phyloP scores from a whole-genome alignment of 116 monocot genomes.

The Zostera marina region DNA sequence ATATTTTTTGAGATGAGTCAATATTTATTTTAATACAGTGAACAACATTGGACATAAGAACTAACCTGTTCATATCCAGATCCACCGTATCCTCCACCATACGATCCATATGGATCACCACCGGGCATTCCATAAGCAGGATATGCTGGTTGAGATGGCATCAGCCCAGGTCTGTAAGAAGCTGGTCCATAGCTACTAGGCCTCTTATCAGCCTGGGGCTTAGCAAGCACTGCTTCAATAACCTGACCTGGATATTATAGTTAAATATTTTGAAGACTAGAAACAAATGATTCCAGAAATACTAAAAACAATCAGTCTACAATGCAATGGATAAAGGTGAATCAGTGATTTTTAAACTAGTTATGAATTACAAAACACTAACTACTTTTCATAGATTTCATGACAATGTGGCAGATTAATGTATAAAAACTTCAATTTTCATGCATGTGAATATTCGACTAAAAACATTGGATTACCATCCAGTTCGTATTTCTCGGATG shows the following conservation, averaged over 20 bases:
- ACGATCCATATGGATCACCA: conserved; percentile 69
- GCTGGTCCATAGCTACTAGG: conserved; percentile 12
- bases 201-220: conserved; percentile 73
- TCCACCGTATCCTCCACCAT: conserved; percentile 43
- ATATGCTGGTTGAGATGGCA: conserved; percentile 38
- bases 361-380: no score
- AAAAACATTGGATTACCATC: conserved; percentile 48
- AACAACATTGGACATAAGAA: background rate
- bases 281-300: background rate
- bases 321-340: no score
- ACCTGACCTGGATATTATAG: conserved; percentile 35
- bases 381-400: no score
- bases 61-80: conserved; percentile 54
- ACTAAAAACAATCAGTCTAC: background rate
- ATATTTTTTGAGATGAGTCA: background rate
- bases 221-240: conserved; percentile 73
- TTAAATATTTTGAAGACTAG: background rate
- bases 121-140: conserved; percentile 43
- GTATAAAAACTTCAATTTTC: no score
- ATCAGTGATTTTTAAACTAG: no score
- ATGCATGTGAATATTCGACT: background rate
- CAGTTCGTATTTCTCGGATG: conserved; percentile 79
- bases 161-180: conserved; percentile 28
- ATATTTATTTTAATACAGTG: background rate
- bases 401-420: no score